A percentile compares a stretch with the other conserved stretches of the same genome.
Conservation (phyloP, 2,329 filamentous ascomycete species). For the Trichoderma sp. region DNA sequence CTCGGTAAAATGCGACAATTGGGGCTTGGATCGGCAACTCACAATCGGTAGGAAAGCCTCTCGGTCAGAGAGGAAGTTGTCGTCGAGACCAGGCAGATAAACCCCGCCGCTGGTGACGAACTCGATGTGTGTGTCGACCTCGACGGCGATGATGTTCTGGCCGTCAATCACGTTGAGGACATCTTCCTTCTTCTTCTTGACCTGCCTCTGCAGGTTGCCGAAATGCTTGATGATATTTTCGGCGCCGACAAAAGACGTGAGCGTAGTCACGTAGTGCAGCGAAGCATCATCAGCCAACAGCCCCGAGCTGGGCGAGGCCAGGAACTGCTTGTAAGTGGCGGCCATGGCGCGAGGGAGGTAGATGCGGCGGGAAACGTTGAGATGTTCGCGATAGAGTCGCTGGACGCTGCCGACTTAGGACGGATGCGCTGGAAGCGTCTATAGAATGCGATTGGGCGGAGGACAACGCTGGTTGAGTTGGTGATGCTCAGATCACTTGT, state of each 20-base stretch:
- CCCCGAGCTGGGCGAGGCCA: conserved; percentile 66
- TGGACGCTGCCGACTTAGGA: conserved; percentile 8
- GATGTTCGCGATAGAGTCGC: conserved; percentile 7
- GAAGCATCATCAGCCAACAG: conserved; percentile 68
- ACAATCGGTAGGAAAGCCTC: conserved; percentile 81
- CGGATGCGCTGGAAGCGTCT: neutral
- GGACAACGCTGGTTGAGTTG: neutral
- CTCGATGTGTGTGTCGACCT: conserved; percentile 81
- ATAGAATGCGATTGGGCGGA: neutral
- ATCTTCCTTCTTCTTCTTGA: conserved; percentile 83
- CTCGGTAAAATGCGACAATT: neutral
- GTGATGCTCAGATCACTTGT: conserved; percentile 4
- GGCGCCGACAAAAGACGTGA: conserved; percentile 71
- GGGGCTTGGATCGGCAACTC: conserved; percentile 45
- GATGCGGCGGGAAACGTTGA: neutral
- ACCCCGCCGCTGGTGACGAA: conserved; percentile 81
- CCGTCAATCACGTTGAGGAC: conserved; percentile 76
- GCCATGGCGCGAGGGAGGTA: conserved; percentile 43
- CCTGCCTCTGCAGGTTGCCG: conserved; percentile 67
- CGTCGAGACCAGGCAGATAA: conserved; percentile 86
- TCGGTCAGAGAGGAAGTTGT: conserved; percentile 89
- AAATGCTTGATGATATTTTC: conserved; percentile 84
- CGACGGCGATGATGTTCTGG: conserved; percentile 72
- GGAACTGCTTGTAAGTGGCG: conserved; percentile 70
- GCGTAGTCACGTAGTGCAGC: conserved; percentile 88